Evolutionary conservation across 495 filamentous ascomycete species (phyloP).

Genomic region (Neurospora intermedia): DNA sequence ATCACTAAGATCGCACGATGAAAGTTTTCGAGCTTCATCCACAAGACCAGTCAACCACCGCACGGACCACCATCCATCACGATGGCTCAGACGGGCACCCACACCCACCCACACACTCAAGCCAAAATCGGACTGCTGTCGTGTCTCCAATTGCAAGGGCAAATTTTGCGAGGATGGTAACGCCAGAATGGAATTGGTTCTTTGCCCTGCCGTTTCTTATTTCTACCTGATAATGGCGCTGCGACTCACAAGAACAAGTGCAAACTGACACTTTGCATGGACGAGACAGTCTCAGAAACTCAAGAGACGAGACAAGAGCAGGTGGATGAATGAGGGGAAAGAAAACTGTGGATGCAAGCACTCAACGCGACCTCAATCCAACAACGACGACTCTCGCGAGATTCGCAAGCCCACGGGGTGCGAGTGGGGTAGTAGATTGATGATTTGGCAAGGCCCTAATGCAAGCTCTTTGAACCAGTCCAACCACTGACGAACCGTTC

Average conservation of each 20-base stretch:
- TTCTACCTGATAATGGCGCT: background rate
- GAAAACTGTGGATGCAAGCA: background rate
- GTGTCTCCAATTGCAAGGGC: background rate
- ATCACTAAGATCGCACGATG: background rate
- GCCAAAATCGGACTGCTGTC: background rate
- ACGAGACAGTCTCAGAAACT: background rate
- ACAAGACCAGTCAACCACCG: background rate
- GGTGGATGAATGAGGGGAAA: background rate
- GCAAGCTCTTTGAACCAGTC: background rate
- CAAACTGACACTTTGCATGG: background rate
- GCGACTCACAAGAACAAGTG: background rate
- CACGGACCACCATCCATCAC: background rate
- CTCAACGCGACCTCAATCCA: background rate
- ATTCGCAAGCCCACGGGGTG: background rate
- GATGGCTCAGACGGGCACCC: background rate
- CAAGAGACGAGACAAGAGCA: background rate
- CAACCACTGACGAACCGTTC: background rate
- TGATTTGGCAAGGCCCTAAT: background rate
- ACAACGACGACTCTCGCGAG: background rate
- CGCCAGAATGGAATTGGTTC: background rate
- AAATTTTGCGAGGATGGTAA: background rate
- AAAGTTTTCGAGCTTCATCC: background rate
- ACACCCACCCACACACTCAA: background rate
- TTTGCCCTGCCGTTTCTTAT: background rate
- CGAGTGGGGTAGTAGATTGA: background rate